Evolutionary conservation across 352 stramenopile genomes (phyloP), one percentile per base, ranked within the genome.

Genomic region (Globisporangium cederbergense): DNA sequence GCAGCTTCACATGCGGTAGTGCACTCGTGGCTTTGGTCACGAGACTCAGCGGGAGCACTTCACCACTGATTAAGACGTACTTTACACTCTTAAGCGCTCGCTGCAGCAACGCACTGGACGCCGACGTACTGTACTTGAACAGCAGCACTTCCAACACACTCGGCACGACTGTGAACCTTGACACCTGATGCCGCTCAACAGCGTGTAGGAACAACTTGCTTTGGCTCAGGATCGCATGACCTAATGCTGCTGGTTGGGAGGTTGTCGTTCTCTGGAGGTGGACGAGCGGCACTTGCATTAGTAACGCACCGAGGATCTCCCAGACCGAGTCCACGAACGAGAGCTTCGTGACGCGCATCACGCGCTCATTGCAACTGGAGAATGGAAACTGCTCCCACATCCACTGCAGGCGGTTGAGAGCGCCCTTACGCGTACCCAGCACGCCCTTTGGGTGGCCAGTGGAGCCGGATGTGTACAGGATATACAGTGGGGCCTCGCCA

Each of bases 391-490:
- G 50, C 8, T 38, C 52, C 67, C 70, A 78, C 71, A 87, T 85
- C 81, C 79, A 90, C 8, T 70, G 30, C 8, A 86, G 45, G n/a
- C 81, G 76, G 16, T 72, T 73, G 49, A 69, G 75, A 3, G 74
- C 74, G 1, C 81, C 81, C 1, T 13, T 14, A 25, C 81, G 62
- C 13, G 77, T 83, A 1, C 81, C 81, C 16, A 88, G 14, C 9
- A 90, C 77, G n/a, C 77, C 72, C 49, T 76, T 79, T 14, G 74
- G 64, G 0, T 68, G 20, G 2, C 72, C 76, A 18, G 77, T 88
- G 14, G 81, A 81, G 2, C 81, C 81, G 18, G 81, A 90, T 7
- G 81, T 90, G 58, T 74, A 86, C 20, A 90, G 42, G 34, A 90
- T 64, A 55, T 90, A 88, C 49, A 90, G 38, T 13, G 81, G 75